These are phyloP conservation scores for Parsonsia alboflavescens DNA, from an alignment of 257 asterid species.

Conservation along the genomic window DNA sequence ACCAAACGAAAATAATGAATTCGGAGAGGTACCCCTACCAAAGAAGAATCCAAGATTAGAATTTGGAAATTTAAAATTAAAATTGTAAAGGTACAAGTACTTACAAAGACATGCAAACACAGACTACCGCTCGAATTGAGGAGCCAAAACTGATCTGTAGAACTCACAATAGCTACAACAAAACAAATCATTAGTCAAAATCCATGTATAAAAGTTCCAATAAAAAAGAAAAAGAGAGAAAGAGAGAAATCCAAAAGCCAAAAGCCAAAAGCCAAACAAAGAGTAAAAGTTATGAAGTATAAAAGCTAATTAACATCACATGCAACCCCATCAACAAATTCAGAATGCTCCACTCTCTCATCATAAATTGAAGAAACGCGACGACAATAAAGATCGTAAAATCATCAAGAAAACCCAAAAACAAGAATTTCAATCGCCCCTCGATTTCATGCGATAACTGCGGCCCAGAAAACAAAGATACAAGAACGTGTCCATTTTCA, in stretches of 20 bases:
- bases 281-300: neutral
- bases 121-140: neutral
- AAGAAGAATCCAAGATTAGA: neutral
- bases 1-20: neutral
- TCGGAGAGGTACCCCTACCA: neutral
- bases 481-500: neutral
- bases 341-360: neutral
- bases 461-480: neutral
- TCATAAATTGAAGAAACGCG: neutral
- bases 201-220: neutral
- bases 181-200: neutral
- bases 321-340: neutral
- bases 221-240: neutral
- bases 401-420: conserved; percentile 1
- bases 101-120: conserved; percentile 6
- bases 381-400: neutral
- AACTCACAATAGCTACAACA: neutral
- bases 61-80: neutral
- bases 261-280: neutral
- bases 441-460: neutral
- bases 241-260: neutral
- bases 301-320: neutral
- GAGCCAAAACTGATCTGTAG: neutral
- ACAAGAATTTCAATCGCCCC: neutral
- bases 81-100: neutral